phyloP scores from a whole-genome alignment of 192 early-diverging fungal species.

The Coemansia sp. region DNA sequence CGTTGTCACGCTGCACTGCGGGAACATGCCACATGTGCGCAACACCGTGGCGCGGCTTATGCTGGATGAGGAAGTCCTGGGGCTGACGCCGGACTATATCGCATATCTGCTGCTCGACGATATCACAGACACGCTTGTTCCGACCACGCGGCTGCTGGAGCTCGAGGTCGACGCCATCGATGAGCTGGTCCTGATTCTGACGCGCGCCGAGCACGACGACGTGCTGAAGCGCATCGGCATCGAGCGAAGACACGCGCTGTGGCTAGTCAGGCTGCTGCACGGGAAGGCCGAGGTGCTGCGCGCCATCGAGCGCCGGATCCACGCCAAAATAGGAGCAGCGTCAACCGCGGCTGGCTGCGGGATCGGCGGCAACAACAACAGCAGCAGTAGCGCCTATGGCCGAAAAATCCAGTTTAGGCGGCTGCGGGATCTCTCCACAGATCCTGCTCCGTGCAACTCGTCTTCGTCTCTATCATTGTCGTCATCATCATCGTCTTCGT shows the following conservation, averaged over 20 bases:
- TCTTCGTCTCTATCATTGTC: not conserved
- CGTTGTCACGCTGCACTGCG: conserved; percentile 43
- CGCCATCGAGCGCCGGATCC: conserved; percentile 61
- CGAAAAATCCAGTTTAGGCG: not conserved
- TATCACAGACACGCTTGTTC: conserved; percentile 91
- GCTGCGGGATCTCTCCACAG: not conserved
- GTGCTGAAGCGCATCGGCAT: conserved; percentile 77
- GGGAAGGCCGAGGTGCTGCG: conserved; percentile 78
- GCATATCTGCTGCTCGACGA: conserved; percentile 93
- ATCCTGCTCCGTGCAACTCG: not conserved
- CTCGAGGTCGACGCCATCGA: conserved; percentile 95
- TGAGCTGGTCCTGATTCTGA: conserved; percentile 88
- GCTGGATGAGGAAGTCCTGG: conserved; percentile 34
- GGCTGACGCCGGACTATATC: conserved; percentile 77
- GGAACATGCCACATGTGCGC: conserved; percentile 40
- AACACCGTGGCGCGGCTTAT: conserved; percentile 62
- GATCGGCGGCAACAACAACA: not conserved
- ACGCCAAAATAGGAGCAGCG: conserved; percentile 9
- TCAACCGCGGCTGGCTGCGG: not conserved
- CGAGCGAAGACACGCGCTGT: conserved; percentile 70
- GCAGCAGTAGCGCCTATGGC: not conserved
- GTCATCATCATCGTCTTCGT: not conserved
- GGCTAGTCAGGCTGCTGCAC: conserved; percentile 67
- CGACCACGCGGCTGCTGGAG: conserved; percentile 84
- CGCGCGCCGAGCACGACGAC: conserved; percentile 81